These are phyloP conservation scores for Exophiala viscosa DNA, from an alignment of 2,329 filamentous ascomycete genomes.

Conservation along the genomic window DNA sequence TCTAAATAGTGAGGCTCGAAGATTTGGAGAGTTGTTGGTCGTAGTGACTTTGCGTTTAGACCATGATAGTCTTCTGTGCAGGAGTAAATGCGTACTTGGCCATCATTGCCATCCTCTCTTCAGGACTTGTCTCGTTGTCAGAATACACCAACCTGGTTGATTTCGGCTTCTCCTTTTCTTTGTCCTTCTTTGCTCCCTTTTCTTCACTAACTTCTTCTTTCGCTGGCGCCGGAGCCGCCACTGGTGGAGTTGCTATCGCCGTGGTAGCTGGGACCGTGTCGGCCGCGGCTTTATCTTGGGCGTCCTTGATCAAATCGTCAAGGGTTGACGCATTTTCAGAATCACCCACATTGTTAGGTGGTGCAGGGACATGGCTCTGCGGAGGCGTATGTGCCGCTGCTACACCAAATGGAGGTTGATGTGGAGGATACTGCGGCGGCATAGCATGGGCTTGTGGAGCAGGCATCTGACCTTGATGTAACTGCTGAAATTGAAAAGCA, in stretches of 20 bases:
- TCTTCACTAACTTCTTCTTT: conserved; percentile 49
- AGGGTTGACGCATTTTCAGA: conserved; percentile 43
- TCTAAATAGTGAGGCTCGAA: neutral
- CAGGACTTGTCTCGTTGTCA: conserved; percentile 74
- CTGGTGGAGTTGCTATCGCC: conserved; percentile 15
- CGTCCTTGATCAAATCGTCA: conserved; percentile 51
- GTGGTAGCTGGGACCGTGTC: conserved; percentile 31
- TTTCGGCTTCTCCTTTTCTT: conserved; percentile 63
- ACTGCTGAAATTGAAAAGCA: conserved; percentile 53
- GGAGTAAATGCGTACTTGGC: conserved; percentile 69
- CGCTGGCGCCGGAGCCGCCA: conserved; percentile 14
- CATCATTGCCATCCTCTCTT: conserved; percentile 82
- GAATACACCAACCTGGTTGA: conserved; percentile 71
- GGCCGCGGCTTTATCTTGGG: conserved; percentile 43
- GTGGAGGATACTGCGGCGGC: conserved; percentile 22
- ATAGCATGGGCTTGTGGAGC: conserved; percentile 32
- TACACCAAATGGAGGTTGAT: conserved; percentile 11
- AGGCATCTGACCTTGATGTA: conserved; percentile 51
- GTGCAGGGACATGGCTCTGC: conserved; percentile 15
- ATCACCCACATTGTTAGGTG: conserved; percentile 5
- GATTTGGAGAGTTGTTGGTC: neutral
- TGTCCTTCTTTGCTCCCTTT: conserved; percentile 59
- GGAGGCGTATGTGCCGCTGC: conserved; percentile 19
- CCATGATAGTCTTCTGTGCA: conserved; percentile 33
- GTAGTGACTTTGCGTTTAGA: conserved; percentile 5